Evolutionary conservation across 805 yeast species (phyloP), one percentile per base, ranked within the genome.

Genomic region (Ogataea nakhonphanomensis): DNA sequence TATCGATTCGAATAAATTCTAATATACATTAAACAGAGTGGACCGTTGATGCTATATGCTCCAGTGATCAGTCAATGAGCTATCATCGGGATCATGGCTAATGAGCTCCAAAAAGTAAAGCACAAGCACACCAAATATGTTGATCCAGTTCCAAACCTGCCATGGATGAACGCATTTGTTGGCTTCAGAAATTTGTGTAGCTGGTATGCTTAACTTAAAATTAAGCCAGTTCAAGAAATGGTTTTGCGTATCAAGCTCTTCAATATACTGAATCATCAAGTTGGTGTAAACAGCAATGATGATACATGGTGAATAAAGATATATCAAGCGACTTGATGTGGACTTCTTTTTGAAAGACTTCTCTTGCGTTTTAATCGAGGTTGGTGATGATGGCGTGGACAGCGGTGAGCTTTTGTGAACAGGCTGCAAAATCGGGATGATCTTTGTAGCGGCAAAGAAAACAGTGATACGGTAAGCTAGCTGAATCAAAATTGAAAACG

Each of bases 101-200:
- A 79, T 62, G 44, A 91, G 68, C 64, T 91, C 99, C 33, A 84
- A 69, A 23, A 83, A 80, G 62, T 91, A 91, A 21, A 93, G 69
- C n/a, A 79, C 67, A 41, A 93, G 66, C 8, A 95, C 84, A 38
- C 83, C 74, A 50, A 83, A 79, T 69, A 91, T 85, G 59, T 91
- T 91, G 43, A 86, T 76, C 98, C 98, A 91, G 54, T 90, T 87
- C 98, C 99, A 91, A 59, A 93, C 85, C 54, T 88, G 89, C 87
- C 95, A 84, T n/a, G 96, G 83, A 58, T 81, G 79, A 21, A 74
- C 55, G 7, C 45, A 42, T 24, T 39, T 38, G n/a, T 13, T 25
- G 9, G 35, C 13, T 25, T 30, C 36, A 3, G 40, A 24, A 13
- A 29, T 14, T 2, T 33, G 39, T 17, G 30, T 14, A 24, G 17